Evolutionary conservation across 2,329 filamentous ascomycete species (phyloP).

Genomic region (Venturia nashicola): DNA sequence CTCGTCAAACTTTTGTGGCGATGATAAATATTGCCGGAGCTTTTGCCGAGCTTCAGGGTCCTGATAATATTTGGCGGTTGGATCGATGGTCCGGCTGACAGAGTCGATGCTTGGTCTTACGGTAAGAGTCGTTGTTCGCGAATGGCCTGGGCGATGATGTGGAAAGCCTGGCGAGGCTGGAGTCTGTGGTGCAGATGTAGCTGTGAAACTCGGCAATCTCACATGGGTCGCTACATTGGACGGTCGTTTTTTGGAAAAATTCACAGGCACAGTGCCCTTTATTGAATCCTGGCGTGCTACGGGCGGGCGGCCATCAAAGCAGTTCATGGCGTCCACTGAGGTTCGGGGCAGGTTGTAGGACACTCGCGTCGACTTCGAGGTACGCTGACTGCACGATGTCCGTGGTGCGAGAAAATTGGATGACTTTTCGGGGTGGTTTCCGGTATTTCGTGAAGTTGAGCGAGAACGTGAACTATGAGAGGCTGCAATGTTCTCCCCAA

Average conservation of each 20-base stretch:
- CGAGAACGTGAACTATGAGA: not conserved
- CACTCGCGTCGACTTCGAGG: not conserved
- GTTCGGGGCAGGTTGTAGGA: not conserved
- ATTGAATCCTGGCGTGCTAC: not conserved
- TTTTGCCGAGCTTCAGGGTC: slow-evolving; percentile 82
- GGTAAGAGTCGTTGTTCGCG: not conserved
- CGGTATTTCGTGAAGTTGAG: not conserved
- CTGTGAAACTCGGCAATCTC: slow-evolving; percentile 3
- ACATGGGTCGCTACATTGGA: not conserved
- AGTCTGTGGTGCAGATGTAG: not conserved
- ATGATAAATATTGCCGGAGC: slow-evolving; percentile 73
- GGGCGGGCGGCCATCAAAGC: slow-evolving; percentile 3
- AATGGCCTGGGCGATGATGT: slow-evolving; percentile 7
- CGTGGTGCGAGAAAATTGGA: not conserved
- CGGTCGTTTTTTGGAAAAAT: not conserved
- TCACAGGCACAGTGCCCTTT: not conserved
- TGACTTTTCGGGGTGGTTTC: not conserved
- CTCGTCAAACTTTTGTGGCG: slow-evolving; percentile 91
- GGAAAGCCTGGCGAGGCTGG: slow-evolving; percentile 4
- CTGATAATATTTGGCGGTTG: slow-evolving; percentile 55
- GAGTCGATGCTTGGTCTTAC: slow-evolving; percentile 9
- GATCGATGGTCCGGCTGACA: slow-evolving; percentile 7
- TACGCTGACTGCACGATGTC: not conserved
- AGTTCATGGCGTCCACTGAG: slow-evolving; percentile 1
- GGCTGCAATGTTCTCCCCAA: not conserved